These are phyloP conservation scores for Tricholoma sp. DNA, from an alignment of 768 basidiomycete species.

Conservation along the genomic window DNA sequence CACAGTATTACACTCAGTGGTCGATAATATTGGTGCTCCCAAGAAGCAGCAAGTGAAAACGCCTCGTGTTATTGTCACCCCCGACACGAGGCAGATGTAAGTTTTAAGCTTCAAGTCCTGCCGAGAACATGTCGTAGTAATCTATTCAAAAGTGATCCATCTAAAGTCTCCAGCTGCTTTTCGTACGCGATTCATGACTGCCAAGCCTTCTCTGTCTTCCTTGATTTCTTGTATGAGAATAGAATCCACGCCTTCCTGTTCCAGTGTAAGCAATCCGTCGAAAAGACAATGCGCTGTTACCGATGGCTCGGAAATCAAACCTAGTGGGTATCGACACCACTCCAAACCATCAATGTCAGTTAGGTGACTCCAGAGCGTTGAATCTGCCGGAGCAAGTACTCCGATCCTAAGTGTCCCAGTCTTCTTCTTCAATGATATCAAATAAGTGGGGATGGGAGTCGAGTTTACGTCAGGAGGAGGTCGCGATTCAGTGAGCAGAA, in stretches of 20 bases:
- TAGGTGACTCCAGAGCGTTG: slow-evolving; percentile 33
- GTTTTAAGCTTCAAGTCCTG: background rate
- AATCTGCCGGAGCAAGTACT: slow-evolving; percentile 60
- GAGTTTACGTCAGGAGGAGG: slow-evolving; percentile 32
- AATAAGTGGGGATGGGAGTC: slow-evolving; percentile 29
- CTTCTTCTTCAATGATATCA: slow-evolving; percentile 40
- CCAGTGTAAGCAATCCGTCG: slow-evolving; percentile 79
- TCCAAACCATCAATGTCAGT: slow-evolving; percentile 33
- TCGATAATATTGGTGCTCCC: too few relatives aligned
- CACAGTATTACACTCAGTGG: too few relatives aligned
- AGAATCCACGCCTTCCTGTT: slow-evolving; percentile 66
- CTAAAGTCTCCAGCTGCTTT: slow-evolving; percentile 75
- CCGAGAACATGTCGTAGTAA: background rate
- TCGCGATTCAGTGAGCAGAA: slow-evolving; percentile 52
- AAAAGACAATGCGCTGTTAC: slow-evolving; percentile 79
- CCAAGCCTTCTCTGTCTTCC: slow-evolving; percentile 80
- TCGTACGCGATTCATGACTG: slow-evolving; percentile 89
- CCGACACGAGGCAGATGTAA: background rate
- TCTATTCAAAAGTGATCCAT: slow-evolving; percentile 24
- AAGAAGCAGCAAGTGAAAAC: background rate
- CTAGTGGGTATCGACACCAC: slow-evolving; percentile 54
- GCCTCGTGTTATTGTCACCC: background rate
- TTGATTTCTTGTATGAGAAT: slow-evolving; percentile 83
- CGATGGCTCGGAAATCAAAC: slow-evolving; percentile 50
- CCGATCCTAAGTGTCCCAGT: slow-evolving; percentile 49